Percentiles rank a stretch among this genome's conserved stretches.
phyloP scores from a whole-genome alignment of 805 yeast species.

The Candida ortonii region DNA sequence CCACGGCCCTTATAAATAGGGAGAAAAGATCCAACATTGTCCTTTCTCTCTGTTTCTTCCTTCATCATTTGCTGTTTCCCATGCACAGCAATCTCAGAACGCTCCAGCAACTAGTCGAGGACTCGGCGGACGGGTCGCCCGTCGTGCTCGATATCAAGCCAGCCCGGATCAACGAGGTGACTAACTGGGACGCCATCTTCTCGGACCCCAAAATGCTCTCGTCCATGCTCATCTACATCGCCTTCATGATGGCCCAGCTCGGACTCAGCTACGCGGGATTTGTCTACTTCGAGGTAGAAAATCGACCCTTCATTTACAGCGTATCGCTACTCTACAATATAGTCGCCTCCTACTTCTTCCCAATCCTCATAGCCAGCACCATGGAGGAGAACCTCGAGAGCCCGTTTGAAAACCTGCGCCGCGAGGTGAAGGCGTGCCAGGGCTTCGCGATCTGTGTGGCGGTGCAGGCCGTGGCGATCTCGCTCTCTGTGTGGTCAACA shows the following conservation, averaged over 20 bases:
- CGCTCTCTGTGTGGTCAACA: slow-evolving; percentile 25
- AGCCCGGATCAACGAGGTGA: slow-evolving; percentile 18
- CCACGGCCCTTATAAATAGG: too few relatives aligned
- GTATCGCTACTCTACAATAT: slow-evolving; percentile 26
- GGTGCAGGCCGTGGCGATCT: slow-evolving; percentile 20
- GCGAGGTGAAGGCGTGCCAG: slow-evolving; percentile 24
- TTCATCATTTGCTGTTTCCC: too few relatives aligned
- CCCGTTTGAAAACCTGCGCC: slow-evolving; percentile 25
- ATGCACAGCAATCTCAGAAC: slow-evolving; percentile 10
- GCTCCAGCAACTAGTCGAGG: slow-evolving; percentile 8
- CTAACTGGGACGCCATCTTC: slow-evolving; percentile 28
- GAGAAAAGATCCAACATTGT: too few relatives aligned
- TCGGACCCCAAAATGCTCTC: slow-evolving; percentile 20
- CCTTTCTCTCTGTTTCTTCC: too few relatives aligned
- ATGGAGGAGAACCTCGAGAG: slow-evolving; percentile 24
- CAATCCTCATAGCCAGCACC: slow-evolving; percentile 23
- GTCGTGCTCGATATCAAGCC: slow-evolving; percentile 8
- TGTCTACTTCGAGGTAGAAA: slow-evolving; percentile 26
- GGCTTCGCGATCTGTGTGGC: slow-evolving; percentile 18
- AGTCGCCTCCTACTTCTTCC: slow-evolving; percentile 27
- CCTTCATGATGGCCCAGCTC: slow-evolving; percentile 27
- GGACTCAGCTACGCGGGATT: slow-evolving; percentile 28
- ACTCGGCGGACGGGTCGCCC: slow-evolving; percentile 3
- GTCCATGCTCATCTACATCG: slow-evolving; percentile 20
- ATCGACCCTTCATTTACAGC: slow-evolving; percentile 23